Percentiles rank a stretch among this genome's conserved stretches.
These are phyloP conservation scores for Cyberlindnera amylophila DNA, from an alignment of 805 yeast species.

Conservation along the genomic window DNA sequence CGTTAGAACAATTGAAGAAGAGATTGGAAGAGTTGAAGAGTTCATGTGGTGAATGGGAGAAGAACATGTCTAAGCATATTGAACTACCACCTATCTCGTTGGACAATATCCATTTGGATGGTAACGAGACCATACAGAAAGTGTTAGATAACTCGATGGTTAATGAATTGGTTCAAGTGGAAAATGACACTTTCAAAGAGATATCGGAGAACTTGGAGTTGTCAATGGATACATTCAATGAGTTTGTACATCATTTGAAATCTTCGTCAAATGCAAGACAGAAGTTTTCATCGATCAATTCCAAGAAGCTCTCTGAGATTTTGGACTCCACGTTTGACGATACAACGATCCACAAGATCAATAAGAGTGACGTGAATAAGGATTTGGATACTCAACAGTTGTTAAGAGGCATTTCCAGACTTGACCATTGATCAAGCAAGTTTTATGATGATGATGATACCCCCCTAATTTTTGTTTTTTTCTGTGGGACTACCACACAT, in stretches of 20 bases:
- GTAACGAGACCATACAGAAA: constrained; percentile 23
- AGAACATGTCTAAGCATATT: constrained; percentile 12
- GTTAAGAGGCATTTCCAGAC: constrained; percentile 32
- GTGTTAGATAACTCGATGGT: constrained; percentile 21
- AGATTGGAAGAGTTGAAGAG: constrained; percentile 40
- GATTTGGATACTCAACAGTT: constrained; percentile 31
- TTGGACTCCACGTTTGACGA: constrained; percentile 40
- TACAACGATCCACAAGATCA: constrained; percentile 34
- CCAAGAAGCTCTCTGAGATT: constrained; percentile 38
- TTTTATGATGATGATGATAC: not conserved
- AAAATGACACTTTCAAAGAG: constrained; percentile 14
- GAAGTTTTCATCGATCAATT: constrained; percentile 36
- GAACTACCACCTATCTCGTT: constrained; percentile 14
- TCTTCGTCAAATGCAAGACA: constrained; percentile 19
- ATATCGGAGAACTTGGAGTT: constrained; percentile 16
- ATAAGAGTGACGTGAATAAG: constrained; percentile 22
- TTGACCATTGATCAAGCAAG: constrained; percentile 16
- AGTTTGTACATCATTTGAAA: constrained; percentile 21
- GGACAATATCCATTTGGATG: constrained; percentile 11
- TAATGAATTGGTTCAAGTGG: constrained; percentile 13
- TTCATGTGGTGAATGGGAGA: constrained; percentile 48
- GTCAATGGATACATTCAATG: constrained; percentile 22
- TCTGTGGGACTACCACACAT: not conserved
- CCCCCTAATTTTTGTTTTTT: not conserved
- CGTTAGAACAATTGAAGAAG: constrained; percentile 42